phyloP scores from a whole-genome alignment of 1,139 yeast species.

The Nakaseomyces sp. region DNA sequence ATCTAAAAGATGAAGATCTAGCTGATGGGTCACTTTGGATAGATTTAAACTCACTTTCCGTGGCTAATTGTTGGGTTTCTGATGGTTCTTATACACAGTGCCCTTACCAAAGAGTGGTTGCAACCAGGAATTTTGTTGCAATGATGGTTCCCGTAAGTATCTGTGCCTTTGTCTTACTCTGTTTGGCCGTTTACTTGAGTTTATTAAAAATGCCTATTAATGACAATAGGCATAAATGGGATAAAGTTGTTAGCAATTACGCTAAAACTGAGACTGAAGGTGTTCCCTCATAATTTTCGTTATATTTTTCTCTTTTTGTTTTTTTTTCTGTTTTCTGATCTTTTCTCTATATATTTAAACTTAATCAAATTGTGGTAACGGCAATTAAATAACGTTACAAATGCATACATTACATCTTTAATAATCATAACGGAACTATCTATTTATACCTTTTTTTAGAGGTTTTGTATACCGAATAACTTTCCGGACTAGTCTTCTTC shows the following conservation, averaged over 20 bases:
- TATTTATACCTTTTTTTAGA: constrained; percentile 17
- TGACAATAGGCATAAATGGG: constrained; percentile 50
- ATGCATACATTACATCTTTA: background rate
- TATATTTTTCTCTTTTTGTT: background rate
- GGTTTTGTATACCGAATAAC: constrained; percentile 44
- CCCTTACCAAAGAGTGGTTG: constrained; percentile 57
- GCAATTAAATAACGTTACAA: background rate
- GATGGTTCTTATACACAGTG: constrained; percentile 78
- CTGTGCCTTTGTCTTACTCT: constrained; percentile 44
- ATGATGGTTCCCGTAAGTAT: constrained; percentile 61
- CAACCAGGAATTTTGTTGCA: constrained; percentile 49
- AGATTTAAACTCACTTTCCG: constrained; percentile 71
- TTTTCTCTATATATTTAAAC: background rate
- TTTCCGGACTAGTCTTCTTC: constrained; percentile 46
- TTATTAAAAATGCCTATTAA: constrained; percentile 42
- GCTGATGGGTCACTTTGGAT: constrained; percentile 49
- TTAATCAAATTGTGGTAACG: background rate
- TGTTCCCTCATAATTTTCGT: constrained; percentile 43
- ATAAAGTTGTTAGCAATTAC: constrained; percentile 37
- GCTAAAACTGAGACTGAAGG: constrained; percentile 49
- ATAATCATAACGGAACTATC: background rate
- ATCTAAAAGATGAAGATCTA: constrained; percentile 14
- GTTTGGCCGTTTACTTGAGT: constrained; percentile 35
- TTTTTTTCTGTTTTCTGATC: background rate
- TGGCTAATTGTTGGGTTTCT: constrained; percentile 70